These are phyloP conservation scores for Phalaenopsis hybrid DNA, from an alignment of 116 monocot species.

Conservation along the genomic window DNA sequence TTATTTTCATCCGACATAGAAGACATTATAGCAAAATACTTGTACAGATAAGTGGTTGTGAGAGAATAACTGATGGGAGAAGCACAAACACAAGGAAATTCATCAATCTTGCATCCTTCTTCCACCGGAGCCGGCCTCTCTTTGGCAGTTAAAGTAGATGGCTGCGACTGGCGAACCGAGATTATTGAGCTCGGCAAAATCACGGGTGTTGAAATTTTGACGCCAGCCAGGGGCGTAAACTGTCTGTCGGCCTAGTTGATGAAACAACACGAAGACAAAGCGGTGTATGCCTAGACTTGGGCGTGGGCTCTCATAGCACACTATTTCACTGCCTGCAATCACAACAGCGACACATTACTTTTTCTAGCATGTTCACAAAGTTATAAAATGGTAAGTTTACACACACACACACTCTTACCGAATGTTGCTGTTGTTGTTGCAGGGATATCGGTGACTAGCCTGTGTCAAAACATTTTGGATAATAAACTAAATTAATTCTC, in stretches of 20 bases:
- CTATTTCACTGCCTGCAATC: conserved; percentile 25
- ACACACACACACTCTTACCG: not conserved
- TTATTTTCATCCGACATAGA: too few relatives aligned
- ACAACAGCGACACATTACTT: not conserved
- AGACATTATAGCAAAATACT: too few relatives aligned
- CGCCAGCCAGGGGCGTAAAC: conserved; percentile 40
- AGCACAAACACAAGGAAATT: not conserved
- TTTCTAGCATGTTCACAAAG: not conserved
- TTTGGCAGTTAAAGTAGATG: conserved; percentile 46
- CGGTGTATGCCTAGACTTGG: conserved; percentile 39
- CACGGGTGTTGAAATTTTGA: conserved; percentile 35
- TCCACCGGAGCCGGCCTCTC: conserved; percentile 42
- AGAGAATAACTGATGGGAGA: too few relatives aligned
- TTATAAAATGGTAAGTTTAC: not conserved
- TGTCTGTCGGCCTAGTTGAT: conserved; percentile 34
- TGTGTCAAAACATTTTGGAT: not conserved
- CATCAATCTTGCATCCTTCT: conserved; percentile 20
- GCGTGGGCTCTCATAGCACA: conserved; percentile 34
- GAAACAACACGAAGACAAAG: conserved; percentile 29
- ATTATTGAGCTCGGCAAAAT: conserved; percentile 43
- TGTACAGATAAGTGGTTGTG: too few relatives aligned
- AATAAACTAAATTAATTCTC: too few relatives aligned
- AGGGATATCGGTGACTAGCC: conserved; percentile 46
- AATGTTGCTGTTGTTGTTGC: conserved; percentile 21
- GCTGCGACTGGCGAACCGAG: conserved; percentile 42